Conservation (phyloP, 2,329 filamentous ascomycete species). For the Hypoxylon sp. region DNA sequence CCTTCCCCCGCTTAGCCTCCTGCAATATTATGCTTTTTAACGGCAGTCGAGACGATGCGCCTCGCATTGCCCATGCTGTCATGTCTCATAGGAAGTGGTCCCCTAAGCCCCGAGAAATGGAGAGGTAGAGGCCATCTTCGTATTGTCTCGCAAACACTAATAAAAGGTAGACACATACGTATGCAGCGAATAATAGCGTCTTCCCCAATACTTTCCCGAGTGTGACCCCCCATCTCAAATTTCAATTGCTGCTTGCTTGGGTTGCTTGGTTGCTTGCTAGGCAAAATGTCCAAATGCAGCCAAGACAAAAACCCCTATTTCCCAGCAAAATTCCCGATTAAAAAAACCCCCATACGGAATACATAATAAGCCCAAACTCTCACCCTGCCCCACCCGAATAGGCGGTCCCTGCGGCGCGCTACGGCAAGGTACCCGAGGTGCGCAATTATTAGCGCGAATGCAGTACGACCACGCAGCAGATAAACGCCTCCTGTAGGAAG, state of each 20-base stretch:
- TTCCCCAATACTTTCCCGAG: neutral
- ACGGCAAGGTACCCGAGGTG: constrained; percentile 51
- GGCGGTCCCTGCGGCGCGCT: constrained; percentile 46
- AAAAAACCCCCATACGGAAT: constrained; percentile 16
- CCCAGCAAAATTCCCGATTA: constrained; percentile 41
- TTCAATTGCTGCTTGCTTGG: constrained; percentile 16
- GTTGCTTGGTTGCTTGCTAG: constrained; percentile 8
- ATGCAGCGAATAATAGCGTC: neutral
- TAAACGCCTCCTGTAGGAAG: constrained; percentile 26
- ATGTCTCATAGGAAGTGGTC: constrained; percentile 15
- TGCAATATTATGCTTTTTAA: constrained; percentile 40
- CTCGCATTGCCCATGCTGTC: constrained; percentile 34
- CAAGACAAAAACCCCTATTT: constrained; percentile 44
- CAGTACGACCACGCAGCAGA: constrained; percentile 38
- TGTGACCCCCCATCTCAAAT: constrained; percentile 1
- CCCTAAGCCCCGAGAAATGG: neutral
- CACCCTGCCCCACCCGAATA: constrained; percentile 31
- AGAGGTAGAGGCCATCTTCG: constrained; percentile 5
- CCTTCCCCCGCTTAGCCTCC: constrained; percentile 39
- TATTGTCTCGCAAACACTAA: constrained; percentile 19
- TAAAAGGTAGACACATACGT: constrained; percentile 7
- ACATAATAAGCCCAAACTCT: constrained; percentile 21
- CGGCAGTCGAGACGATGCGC: constrained; percentile 24
- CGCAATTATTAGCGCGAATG: constrained; percentile 46
- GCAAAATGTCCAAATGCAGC: constrained; percentile 30